Evolutionary conservation across 148 eudicot genomes (phyloP).

Genomic region (Camellia japonica): DNA sequence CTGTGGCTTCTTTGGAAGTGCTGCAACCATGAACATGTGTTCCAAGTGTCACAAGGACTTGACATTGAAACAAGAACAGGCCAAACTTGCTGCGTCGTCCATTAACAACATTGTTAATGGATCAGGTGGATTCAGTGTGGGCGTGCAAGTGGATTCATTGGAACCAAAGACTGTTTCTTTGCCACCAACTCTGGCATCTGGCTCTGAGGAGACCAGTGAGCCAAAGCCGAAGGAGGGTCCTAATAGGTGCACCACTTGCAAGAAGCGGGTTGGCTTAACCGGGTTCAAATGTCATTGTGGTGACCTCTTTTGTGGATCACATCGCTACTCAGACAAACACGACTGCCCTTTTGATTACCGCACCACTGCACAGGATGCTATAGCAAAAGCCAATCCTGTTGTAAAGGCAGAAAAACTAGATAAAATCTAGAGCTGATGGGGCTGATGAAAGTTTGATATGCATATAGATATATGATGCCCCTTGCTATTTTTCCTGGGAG

Average conservation of each 20-base stretch:
- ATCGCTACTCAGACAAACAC: conserved; percentile 75
- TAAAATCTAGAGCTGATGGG: conserved; percentile 30
- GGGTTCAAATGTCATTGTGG: conserved; percentile 74
- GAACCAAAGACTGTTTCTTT: conserved; percentile 29
- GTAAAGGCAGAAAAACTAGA: conserved; percentile 59
- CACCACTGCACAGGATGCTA: conserved; percentile 54
- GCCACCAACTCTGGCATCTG: conserved; percentile 29
- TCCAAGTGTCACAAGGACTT: conserved; percentile 82
- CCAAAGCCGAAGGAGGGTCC: conserved; percentile 49
- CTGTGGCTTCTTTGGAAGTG: conserved; percentile 88
- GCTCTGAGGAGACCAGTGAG: conserved; percentile 25
- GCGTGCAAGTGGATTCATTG: conserved; percentile 31
- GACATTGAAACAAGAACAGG: conserved; percentile 62
- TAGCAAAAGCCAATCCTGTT: conserved; percentile 65
- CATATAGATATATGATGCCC: conserved; percentile 18
- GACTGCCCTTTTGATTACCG: conserved; percentile 67
- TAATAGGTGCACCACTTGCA: conserved; percentile 55
- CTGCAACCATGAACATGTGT: conserved; percentile 78
- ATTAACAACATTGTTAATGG: conserved; percentile 66
- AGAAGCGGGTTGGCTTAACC: conserved; percentile 65
- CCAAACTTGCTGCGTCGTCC: conserved; percentile 64
- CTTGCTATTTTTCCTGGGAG: conserved; percentile 20
- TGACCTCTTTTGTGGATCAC: conserved; percentile 56
- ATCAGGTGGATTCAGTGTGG: conserved; percentile 27
- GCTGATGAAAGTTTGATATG: conserved; percentile 14